Conservation (phyloP, 768 basidiomycete genomes). For the Heimioporus sp. region DNA sequence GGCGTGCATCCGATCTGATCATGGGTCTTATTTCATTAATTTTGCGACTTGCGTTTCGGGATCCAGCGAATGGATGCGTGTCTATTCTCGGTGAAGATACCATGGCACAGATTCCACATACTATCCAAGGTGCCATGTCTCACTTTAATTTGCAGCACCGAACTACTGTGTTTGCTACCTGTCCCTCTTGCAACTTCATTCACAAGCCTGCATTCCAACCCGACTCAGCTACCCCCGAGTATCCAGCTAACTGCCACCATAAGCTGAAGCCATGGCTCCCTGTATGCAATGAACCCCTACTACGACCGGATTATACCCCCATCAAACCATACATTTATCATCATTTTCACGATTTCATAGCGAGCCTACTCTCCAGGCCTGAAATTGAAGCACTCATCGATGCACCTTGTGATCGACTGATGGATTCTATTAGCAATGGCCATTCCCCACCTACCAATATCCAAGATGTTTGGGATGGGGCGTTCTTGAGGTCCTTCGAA, state of each 20-base stretch:
- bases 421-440: neutral
- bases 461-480: neutral
- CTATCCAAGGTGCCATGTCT: too few relatives aligned
- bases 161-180: neutral
- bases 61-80: too few relatives aligned
- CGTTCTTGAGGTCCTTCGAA: neutral
- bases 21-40: too few relatives aligned
- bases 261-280: neutral
- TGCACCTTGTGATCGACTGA: neutral
- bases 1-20: too few relatives aligned
- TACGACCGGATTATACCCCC: neutral
- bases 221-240: neutral
- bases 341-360: constrained; percentile 4
- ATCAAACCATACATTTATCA: constrained; percentile 8
- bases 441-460: neutral
- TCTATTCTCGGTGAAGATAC: too few relatives aligned
- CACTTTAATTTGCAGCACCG: neutral
- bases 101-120: too few relatives aligned
- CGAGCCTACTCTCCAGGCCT: neutral
- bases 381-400: constrained; percentile 1
- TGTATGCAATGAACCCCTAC: neutral
- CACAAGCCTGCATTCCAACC: neutral
- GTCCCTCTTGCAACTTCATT: neutral
- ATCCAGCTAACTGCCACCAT: neutral
- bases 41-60: too few relatives aligned